Conservation (phyloP, 75 land plant genomes). For the Pinus albicaulis region DNA sequence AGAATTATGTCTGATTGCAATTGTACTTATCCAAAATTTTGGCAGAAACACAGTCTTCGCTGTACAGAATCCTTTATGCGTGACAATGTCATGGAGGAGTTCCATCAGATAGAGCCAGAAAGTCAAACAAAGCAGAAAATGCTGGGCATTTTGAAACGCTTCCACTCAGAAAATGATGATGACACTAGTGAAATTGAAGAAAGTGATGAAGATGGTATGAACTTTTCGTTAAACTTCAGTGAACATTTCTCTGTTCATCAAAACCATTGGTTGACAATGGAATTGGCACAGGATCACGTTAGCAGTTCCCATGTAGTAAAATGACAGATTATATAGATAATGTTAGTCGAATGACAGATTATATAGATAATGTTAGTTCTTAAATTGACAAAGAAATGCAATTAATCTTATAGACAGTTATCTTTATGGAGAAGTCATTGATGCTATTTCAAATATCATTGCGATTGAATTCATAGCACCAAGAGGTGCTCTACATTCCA, state of each 20-base stretch:
- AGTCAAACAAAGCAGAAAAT: constrained; percentile 55
- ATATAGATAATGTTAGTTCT: not conserved
- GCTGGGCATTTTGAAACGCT: constrained; percentile 63
- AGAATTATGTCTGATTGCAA: too few relatives aligned
- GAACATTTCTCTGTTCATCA: not conserved
- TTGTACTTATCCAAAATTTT: not conserved
- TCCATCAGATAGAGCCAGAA: constrained; percentile 47
- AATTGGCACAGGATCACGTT: not conserved
- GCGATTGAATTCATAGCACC: not conserved
- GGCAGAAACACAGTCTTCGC: constrained; percentile 73
- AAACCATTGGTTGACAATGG: not conserved
- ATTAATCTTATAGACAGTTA: not conserved
- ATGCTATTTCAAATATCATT: not conserved
- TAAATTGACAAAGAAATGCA: not conserved
- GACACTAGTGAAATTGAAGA: constrained; percentile 10
- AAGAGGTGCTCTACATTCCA: too few relatives aligned
- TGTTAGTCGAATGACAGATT: not conserved
- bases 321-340: not conserved
- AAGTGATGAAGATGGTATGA: constrained; percentile 39
- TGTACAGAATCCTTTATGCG: constrained; percentile 92
- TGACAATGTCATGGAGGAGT: constrained; percentile 80
- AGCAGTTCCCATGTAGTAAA: not conserved
- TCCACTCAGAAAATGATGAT: constrained; percentile 51
- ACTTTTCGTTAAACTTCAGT: not conserved
- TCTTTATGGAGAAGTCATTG: not conserved